Conservation (phyloP, 306 rosid genomes). For the Rosa multiflora region DNA sequence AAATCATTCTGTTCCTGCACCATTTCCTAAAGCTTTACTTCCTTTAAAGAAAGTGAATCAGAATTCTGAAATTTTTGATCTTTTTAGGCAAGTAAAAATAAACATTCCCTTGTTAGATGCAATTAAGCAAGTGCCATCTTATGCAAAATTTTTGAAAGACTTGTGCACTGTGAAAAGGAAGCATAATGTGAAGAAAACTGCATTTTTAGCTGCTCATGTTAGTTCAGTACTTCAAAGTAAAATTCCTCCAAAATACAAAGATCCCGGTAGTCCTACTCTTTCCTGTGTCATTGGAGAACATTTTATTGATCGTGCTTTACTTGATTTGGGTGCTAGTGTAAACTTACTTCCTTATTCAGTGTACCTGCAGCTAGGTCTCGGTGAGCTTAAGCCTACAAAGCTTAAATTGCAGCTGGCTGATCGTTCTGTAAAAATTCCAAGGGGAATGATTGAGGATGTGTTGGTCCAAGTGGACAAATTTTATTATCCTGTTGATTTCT, state of each 20-base stretch:
- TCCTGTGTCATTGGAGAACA: background rate
- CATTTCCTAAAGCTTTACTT: too few relatives aligned
- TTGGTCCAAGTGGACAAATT: background rate
- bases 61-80: too few relatives aligned
- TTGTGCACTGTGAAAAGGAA: too few relatives aligned
- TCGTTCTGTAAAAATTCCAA: background rate
- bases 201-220: background rate
- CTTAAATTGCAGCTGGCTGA: background rate
- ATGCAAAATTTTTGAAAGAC: too few relatives aligned
- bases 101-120: too few relatives aligned
- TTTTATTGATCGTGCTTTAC: background rate
- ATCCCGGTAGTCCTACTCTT: background rate
- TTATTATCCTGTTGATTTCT: background rate
- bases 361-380: background rate
- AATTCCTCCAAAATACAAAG: background rate
- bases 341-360: background rate
- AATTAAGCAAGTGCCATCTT: too few relatives aligned
- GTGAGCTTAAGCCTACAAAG: background rate
- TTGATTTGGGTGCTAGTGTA: background rate
- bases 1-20: too few relatives aligned
- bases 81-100: too few relatives aligned
- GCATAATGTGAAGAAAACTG: too few relatives aligned
- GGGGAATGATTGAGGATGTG: background rate
- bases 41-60: too few relatives aligned
- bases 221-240: background rate